A percentile compares a stretch with the other conserved stretches of the same genome.
Evolutionary conservation across 1,284 basidiomycete genomes (phyloP).

Genomic region (Mixia osmundae): DNA sequence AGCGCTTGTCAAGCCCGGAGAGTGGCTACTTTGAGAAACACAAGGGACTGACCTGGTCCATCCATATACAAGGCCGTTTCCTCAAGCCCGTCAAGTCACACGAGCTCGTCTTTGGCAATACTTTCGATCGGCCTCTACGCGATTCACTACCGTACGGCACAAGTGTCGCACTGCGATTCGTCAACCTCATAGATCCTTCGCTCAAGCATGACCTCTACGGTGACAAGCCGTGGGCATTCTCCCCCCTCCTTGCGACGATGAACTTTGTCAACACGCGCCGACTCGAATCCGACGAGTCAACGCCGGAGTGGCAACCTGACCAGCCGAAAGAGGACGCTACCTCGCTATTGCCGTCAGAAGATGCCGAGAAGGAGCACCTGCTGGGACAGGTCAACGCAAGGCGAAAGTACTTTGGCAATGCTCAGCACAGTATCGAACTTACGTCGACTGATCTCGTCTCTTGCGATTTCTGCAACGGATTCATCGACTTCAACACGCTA

Average conservation of each 20-base stretch:
- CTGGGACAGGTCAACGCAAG: conserved; percentile 9
- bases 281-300: not conserved
- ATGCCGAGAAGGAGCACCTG: conserved; percentile 43
- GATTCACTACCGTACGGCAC: conserved; percentile 9
- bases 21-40: conserved; percentile 7
- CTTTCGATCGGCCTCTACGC: conserved; percentile 8
- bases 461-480: conserved; percentile 11
- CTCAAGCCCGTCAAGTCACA: conserved; percentile 3
- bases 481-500: conserved; percentile 13
- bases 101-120: conserved; percentile 7
- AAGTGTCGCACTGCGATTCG: conserved; percentile 14
- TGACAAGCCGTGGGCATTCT: conserved; percentile 18
- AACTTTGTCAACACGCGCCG: not conserved
- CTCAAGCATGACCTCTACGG: conserved; percentile 16
- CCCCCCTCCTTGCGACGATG: conserved; percentile 14
- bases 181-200: conserved; percentile 14
- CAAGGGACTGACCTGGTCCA: conserved; percentile 6
- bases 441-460: conserved; percentile 2
- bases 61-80: conserved; percentile 8
- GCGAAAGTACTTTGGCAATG: conserved; percentile 10
- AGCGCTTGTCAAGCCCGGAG: conserved; percentile 1
- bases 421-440: conserved; percentile 3
- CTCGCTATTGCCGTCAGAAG: conserved; percentile 1
- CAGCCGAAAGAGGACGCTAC: conserved; percentile 12
- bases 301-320: conserved; percentile 5